A percentile compares a stretch with the other conserved stretches of the same genome.
Conservation (phyloP, 2,329 filamentous ascomycete species). For the Escovopsis sp. region DNA sequence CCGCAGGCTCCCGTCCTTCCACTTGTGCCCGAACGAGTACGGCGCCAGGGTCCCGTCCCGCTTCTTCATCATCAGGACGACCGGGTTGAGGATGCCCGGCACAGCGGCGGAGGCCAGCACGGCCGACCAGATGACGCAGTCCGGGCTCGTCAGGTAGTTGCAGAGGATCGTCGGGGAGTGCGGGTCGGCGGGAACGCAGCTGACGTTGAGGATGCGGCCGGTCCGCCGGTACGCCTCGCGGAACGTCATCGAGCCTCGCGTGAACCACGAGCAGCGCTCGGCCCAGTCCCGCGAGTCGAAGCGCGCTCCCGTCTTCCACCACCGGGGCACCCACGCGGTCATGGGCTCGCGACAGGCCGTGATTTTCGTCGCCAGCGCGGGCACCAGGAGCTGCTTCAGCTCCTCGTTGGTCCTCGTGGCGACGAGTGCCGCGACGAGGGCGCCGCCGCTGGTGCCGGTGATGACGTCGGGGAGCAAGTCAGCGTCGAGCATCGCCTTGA, state of each 20-base stretch:
- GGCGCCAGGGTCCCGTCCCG: constrained; percentile 62
- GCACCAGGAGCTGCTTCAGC: constrained; percentile 68
- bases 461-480: constrained; percentile 82
- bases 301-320: constrained; percentile 83
- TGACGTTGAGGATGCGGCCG: constrained; percentile 86
- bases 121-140: constrained; percentile 97
- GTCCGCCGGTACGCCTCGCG: constrained; percentile 88
- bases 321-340: constrained; percentile 61
- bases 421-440: constrained; percentile 72
- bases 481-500: constrained; percentile 77
- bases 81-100: constrained; percentile 86
- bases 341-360: constrained; percentile 71
- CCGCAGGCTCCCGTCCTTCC: constrained; percentile 90
- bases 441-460: constrained; percentile 89
- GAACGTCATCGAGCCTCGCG: constrained; percentile 81
- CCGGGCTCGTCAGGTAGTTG: constrained; percentile 87
- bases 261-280: constrained; percentile 73
- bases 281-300: constrained; percentile 95
- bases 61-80: constrained; percentile 84
- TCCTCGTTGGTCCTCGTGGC: constrained; percentile 87
- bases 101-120: constrained; percentile 90
- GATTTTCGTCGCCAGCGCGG: constrained; percentile 71
- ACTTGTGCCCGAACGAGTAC: constrained; percentile 96
- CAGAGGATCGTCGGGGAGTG: constrained; percentile 84
- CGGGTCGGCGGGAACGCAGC: constrained; percentile 88